Percentiles rank a stretch among this genome's conserved stretches.
phyloP scores from a whole-genome alignment of 148 eudicot genomes.

The Arbutus unedo region DNA sequence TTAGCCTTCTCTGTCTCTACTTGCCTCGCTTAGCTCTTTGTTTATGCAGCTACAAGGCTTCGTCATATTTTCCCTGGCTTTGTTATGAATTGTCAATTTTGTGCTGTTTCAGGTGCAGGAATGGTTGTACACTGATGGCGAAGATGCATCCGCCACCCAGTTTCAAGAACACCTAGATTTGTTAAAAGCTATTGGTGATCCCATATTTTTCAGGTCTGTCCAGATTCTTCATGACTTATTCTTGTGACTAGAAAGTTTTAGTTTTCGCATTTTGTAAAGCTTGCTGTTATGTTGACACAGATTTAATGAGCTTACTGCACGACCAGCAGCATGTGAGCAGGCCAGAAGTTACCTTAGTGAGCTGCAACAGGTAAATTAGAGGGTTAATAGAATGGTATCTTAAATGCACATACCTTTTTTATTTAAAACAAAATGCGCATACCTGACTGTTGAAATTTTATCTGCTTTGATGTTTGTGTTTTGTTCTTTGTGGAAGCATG shows the following conservation, averaged over 20 bases:
- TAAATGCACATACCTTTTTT: neutral
- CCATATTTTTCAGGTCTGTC: constrained; percentile 84
- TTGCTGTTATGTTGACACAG: constrained; percentile 37
- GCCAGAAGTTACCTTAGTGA: constrained; percentile 67
- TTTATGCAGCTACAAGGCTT: neutral
- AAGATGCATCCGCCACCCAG: constrained; percentile 83
- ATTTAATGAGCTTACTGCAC: constrained; percentile 76
- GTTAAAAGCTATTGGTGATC: constrained; percentile 88
- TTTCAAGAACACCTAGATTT: constrained; percentile 75
- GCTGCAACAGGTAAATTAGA: constrained; percentile 55
- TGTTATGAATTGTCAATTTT: neutral
- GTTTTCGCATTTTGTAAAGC: constrained; percentile 12
- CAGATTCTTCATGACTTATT: neutral
- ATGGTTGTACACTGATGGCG: constrained; percentile 98
- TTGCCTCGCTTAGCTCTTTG: neutral
- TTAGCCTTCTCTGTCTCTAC: constrained; percentile 7
- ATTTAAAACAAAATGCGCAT: too few species aligned
- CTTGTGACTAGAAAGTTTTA: neutral
- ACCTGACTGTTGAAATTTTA: neutral
- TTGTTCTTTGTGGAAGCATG: neutral
- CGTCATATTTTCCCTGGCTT: neutral
- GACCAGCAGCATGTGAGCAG: constrained; percentile 69
- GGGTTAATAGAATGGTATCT: neutral
- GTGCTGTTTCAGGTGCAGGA: constrained; percentile 69
- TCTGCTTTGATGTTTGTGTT: neutral